Evolutionary conservation across 78 protist genomes (phyloP).

Genomic region (Dictyostelium citrinum): DNA sequence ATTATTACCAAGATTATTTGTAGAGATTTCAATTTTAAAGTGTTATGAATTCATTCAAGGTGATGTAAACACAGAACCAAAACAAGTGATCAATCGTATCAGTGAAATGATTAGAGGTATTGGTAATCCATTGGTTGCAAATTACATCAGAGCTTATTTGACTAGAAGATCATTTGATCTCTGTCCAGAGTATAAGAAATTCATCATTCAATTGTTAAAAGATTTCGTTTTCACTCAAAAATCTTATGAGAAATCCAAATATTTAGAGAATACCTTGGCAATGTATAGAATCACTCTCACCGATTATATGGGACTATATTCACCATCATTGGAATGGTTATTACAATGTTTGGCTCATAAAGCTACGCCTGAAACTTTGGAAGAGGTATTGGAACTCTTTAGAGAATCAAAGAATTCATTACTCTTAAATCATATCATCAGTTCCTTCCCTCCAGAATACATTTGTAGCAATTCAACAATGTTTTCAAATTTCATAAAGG

Average conservation of each 20-base stretch:
- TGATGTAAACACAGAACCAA: conserved; percentile 30
- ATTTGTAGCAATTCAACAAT: conserved; percentile 49
- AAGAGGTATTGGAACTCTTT: conserved; percentile 38
- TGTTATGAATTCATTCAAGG: conserved; percentile 85
- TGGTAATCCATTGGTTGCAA: conserved; percentile 92
- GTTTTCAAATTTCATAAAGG: conserved; percentile 65
- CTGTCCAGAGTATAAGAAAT: conserved; percentile 64
- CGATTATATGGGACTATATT: conserved; percentile 76
- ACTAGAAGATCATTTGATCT: conserved; percentile 68
- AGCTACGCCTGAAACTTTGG: conserved; percentile 50
- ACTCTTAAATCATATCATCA: conserved; percentile 75
- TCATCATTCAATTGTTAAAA: conserved; percentile 53
- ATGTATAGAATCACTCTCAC: conserved; percentile 17
- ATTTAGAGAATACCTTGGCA: conserved; percentile 12
- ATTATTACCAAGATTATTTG: conserved; percentile 89
- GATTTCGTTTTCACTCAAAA: conserved; percentile 66
- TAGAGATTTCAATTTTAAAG: conserved; percentile 87
- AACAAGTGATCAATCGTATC: conserved; percentile 50
- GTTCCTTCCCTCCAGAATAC: conserved; percentile 75
- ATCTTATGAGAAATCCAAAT: conserved; percentile 34
- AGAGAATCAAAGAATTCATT: conserved; percentile 52
- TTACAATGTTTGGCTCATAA: conserved; percentile 81
- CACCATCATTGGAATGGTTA: conserved; percentile 88
- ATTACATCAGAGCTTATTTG: conserved; percentile 87
- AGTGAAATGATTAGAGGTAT: conserved; percentile 74